Evolutionary conservation across 1,284 basidiomycete genomes (phyloP).

Genomic region (Cystobasidiaceae sp.): DNA sequence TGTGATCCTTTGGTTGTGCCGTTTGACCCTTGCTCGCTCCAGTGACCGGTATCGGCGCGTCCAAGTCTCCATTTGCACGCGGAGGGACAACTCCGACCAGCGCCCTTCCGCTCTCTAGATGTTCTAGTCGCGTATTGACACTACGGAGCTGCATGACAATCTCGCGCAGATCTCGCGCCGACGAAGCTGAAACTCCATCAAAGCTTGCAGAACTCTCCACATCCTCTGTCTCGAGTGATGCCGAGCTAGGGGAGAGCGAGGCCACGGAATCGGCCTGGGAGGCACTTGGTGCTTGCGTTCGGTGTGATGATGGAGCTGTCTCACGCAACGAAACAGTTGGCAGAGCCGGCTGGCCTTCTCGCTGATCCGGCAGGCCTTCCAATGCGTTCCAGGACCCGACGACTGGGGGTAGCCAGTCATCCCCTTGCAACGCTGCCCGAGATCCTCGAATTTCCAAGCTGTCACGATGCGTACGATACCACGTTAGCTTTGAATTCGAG

Average conservation of each 20-base stretch:
- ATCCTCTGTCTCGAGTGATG: no score
- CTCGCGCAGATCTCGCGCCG: conserved; percentile 18
- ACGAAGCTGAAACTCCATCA: conserved; percentile 13
- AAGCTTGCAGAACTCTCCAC: background rate
- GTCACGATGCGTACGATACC: background rate
- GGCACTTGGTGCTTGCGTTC: no score
- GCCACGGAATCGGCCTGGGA: no score
- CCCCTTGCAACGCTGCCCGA: conserved; percentile 22
- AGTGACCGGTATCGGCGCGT: no score
- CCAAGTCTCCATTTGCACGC: background rate
- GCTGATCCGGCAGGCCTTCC: background rate
- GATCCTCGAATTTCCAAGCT: background rate
- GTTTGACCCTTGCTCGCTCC: no score
- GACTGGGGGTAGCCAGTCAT: conserved; percentile 37
- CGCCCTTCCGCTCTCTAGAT: conserved; percentile 1
- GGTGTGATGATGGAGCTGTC: no score
- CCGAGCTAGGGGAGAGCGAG: no score
- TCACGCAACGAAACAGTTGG: no score
- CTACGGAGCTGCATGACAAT: conserved; percentile 15
- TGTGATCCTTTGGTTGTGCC: no score
- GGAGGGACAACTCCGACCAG: background rate
- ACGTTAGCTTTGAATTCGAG: no score
- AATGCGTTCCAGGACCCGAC: conserved; percentile 30
- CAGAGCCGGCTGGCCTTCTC: no score
- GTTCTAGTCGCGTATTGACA: conserved; percentile 11